phyloP scores from a whole-genome alignment of 257 asterid genomes.

The Solanum microdontum region DNA sequence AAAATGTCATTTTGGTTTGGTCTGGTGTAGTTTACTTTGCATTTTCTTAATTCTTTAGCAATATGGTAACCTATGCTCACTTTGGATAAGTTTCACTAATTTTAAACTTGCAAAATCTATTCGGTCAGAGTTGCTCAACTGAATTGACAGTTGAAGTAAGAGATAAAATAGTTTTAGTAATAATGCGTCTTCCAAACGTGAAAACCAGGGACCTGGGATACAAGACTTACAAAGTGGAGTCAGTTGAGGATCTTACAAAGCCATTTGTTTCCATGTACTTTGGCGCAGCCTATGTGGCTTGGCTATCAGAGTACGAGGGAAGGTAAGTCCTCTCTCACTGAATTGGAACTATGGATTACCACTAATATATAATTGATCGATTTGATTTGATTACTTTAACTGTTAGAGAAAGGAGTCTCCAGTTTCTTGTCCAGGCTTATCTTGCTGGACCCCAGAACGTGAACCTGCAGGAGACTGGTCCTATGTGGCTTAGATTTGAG shows the following conservation, averaged over 20 bases:
- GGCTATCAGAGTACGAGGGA: constrained; percentile 88
- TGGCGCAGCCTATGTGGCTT: constrained; percentile 84
- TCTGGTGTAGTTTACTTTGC: background rate
- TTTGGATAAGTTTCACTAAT: background rate
- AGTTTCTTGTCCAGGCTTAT: constrained; percentile 78
- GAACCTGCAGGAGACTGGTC: constrained; percentile 57
- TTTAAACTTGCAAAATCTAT: background rate
- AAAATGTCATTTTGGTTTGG: background rate
- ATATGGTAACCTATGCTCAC: background rate
- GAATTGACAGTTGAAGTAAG: background rate
- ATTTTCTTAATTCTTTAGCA: background rate
- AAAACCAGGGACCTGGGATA: constrained; percentile 55
- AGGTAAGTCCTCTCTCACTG: constrained; percentile 23
- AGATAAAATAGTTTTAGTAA: background rate
- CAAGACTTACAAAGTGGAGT: constrained; percentile 53
- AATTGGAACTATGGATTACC: background rate
- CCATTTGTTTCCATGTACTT: constrained; percentile 91
- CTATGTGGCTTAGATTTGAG: constrained; percentile 52
- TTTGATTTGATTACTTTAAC: background rate
- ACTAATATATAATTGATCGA: background rate
- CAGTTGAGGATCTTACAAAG: constrained; percentile 79
- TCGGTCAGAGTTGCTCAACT: background rate
- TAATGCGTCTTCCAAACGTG: background rate
- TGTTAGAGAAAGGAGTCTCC: constrained; percentile 62
- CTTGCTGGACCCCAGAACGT: constrained; percentile 80